phyloP scores from a whole-genome alignment of 306 rosid species.

The Biancaea sappan region DNA sequence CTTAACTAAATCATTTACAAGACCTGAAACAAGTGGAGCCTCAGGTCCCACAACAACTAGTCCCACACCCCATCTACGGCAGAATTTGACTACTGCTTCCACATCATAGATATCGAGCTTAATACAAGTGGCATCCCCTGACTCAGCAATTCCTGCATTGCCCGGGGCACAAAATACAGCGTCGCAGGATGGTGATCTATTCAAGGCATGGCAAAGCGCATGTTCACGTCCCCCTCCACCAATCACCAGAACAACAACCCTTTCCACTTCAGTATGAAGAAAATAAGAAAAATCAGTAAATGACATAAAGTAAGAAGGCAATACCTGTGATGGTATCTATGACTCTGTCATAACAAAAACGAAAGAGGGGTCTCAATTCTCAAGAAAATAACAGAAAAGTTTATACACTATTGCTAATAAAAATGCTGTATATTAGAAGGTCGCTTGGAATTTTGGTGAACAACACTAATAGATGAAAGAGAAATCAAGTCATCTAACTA shows the following conservation, averaged over 20 bases:
- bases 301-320: constrained; percentile 2
- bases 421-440: not conserved
- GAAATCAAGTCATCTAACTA: too few relatives aligned
- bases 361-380: not conserved
- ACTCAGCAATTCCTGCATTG: constrained; percentile 80
- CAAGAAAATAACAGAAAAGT: not conserved
- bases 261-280: constrained; percentile 39
- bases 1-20: constrained; percentile 62
- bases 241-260: constrained; percentile 69
- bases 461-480: too few relatives aligned
- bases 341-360: not conserved
- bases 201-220: constrained; percentile 89
- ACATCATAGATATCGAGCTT: constrained; percentile 66
- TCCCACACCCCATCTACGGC: constrained; percentile 71
- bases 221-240: constrained; percentile 98
- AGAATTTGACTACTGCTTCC: constrained; percentile 62
- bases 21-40: constrained; percentile 93
- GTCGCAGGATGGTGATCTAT: constrained; percentile 74
- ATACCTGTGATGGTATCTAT: not conserved
- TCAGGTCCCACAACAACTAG: constrained; percentile 91
- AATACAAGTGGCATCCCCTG: constrained; percentile 81
- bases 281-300: constrained; percentile 8
- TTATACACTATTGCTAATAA: not conserved
- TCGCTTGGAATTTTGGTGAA: too few relatives aligned
- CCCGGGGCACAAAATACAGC: constrained; percentile 85